These are phyloP conservation scores for Petunia hybrid DNA, from an alignment of 305 asterid species.

Conservation along the genomic window DNA sequence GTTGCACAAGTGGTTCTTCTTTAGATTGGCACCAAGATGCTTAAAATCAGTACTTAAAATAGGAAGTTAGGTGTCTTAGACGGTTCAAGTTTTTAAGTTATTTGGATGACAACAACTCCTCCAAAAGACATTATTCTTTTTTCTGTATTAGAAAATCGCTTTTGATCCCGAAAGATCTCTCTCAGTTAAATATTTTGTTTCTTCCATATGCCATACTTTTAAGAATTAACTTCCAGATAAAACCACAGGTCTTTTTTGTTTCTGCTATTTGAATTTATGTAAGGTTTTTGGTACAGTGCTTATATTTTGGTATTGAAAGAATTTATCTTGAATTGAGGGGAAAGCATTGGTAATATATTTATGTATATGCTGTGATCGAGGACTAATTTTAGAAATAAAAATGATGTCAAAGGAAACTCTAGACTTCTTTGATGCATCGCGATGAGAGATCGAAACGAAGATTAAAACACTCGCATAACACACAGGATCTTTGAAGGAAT, in stretches of 20 bases:
- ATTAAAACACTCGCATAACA: neutral
- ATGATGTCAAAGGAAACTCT: constrained; percentile 6
- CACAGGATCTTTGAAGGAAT: constrained; percentile 2
- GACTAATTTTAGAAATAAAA: too few species aligned
- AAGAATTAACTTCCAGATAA: neutral
- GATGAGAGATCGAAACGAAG: neutral
- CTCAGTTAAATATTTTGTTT: neutral
- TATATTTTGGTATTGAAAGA: constrained; percentile 17
- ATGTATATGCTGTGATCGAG: neutral
- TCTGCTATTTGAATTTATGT: constrained; percentile 27
- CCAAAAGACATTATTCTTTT: constrained; percentile 1
- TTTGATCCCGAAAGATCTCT: neutral
- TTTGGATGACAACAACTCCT: neutral
- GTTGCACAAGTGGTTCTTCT: constrained; percentile 14
- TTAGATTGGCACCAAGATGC: neutral
- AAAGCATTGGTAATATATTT: neutral
- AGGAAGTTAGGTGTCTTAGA: neutral
- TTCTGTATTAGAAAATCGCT: neutral
- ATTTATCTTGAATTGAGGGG: constrained; percentile 2
- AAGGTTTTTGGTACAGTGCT: neutral
- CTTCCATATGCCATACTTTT: constrained; percentile 8
- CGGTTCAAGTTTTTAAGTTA: constrained; percentile 17
- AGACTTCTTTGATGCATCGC: constrained; percentile 22
- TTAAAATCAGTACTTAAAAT: neutral
- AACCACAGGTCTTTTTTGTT: neutral